Base-by-base conservation (phyloP, 257 asterid genomes). In the Prunella vulgaris region DNA sequence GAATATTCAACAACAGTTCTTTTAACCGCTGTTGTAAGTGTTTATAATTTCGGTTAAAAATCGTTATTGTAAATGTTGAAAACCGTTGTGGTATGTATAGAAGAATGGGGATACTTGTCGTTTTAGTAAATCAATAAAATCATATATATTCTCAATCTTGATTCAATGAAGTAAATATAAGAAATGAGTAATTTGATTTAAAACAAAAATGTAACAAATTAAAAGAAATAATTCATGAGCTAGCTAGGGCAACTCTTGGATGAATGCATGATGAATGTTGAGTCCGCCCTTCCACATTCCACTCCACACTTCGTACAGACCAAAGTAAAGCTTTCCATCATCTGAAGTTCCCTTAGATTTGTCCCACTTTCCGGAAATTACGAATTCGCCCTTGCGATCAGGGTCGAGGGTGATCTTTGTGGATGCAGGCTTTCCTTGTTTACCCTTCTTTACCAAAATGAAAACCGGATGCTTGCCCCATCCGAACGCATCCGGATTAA, bases 281-380 rank as follows among this genome's bases (percentile, higher is more conserved):
- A 85, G 86, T 3, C 90, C 90, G 3, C 90, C 90, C 64, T 85
- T 85, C 90, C 88, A 85, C 51, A 81, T 80, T 24, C 88, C 90
- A 67, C 84, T 79, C 90, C 86, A 85, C 10, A 81, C 83, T 60
- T 85, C 90, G 32, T 85, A 83, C 52, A 80, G 24, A 10, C 85
- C 85, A 66, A 83, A 83, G 70, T 70, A 76, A 44, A 84, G 68
- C 71, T 59, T 76, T 0, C 9, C 4, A 10, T 58, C 74, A 1
- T 49, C 56, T 6, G 56, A 17, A 49, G 0, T 7, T 49, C 24
- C 56, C 7, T 15, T 8, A 15, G 66, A 3, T 48, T 12, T 70
- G 18, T 5, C 5, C 56, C 22, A 22, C 57, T 7, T 61, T 15
- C 77, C 75, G 10, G 25, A 8, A 13, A 77, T 66, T 20, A 32